phyloP scores from a whole-genome alignment of 2,329 filamentous ascomycete genomes.

The Lanzia echinophila region DNA sequence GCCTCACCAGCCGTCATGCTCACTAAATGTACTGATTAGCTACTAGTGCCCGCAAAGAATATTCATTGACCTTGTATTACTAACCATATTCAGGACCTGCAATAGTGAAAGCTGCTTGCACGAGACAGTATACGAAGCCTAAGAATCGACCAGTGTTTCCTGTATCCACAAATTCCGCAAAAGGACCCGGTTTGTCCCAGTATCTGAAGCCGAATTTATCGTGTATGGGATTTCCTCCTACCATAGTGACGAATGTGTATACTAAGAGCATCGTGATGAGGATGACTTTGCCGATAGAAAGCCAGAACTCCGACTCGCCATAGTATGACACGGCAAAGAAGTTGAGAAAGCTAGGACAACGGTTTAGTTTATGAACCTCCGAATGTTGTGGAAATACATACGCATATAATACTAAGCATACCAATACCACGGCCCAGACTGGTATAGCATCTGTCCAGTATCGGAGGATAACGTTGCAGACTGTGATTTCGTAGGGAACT shows the following conservation, averaged over 20 bases:
- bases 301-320: slow-evolving; percentile 53
- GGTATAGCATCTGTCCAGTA: slow-evolving; percentile 44
- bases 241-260: slow-evolving; percentile 31
- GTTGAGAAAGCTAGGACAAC: slow-evolving; percentile 36
- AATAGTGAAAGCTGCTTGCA: slow-evolving; percentile 44
- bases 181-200: slow-evolving; percentile 43
- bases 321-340: slow-evolving; percentile 47
- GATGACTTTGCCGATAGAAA: slow-evolving; percentile 30
- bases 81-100: slow-evolving; percentile 44
- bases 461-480: slow-evolving; percentile 36
- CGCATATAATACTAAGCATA: slow-evolving; percentile 36
- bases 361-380: too few relatives aligned
- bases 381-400: too few relatives aligned
- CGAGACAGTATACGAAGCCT: slow-evolving; percentile 43
- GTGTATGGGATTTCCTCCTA: slow-evolving; percentile 28
- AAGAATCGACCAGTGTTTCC: slow-evolving; percentile 44
- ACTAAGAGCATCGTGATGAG: slow-evolving; percentile 28
- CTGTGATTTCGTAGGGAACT: slow-evolving; percentile 39
- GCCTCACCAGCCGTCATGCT: slow-evolving; percentile 52
- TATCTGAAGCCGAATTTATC: slow-evolving; percentile 37
- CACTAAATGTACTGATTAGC: too few relatives aligned
- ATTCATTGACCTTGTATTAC: too few relatives aligned
- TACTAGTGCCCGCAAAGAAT: too few relatives aligned
- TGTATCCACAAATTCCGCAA: slow-evolving; percentile 34
- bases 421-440: slow-evolving; percentile 46